Evolutionary conservation across 805 yeast genomes (phyloP).

Genomic region (Pichia occidentalis): DNA sequence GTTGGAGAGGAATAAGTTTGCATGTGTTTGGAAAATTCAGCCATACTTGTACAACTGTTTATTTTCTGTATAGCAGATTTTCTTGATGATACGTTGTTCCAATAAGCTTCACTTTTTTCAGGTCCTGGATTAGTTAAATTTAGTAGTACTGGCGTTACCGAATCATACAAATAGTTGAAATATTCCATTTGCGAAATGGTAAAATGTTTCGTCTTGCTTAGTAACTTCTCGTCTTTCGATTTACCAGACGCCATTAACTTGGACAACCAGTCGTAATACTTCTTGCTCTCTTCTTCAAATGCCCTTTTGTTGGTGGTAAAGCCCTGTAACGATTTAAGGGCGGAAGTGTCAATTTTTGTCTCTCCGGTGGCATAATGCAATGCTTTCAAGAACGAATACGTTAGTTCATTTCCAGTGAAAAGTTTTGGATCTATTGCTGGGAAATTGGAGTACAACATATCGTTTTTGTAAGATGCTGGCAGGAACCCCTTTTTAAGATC

Average conservation of each 20-base stretch:
- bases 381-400: slow-evolving; percentile 3
- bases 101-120: slow-evolving; percentile 2
- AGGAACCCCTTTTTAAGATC: slow-evolving; percentile 12
- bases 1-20: slow-evolving; percentile 25
- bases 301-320: slow-evolving; percentile 18
- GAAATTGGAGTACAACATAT: slow-evolving; percentile 4
- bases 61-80: slow-evolving; percentile 17
- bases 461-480: slow-evolving; percentile 3
- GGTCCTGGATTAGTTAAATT: slow-evolving; percentile 10
- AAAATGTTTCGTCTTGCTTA: slow-evolving; percentile 27
- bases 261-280: slow-evolving; percentile 32
- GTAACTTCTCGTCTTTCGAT: slow-evolving; percentile 29
- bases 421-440: neutral
- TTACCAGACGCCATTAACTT: slow-evolving; percentile 30
- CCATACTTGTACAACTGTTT: slow-evolving; percentile 17
- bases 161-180: slow-evolving; percentile 25
- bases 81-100: slow-evolving; percentile 17
- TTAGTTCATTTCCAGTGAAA: neutral
- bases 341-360: slow-evolving; percentile 4
- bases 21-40: slow-evolving; percentile 33
- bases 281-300: slow-evolving; percentile 34
- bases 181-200: slow-evolving; percentile 29
- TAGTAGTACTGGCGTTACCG: slow-evolving; percentile 16
- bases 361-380: slow-evolving; percentile 7
- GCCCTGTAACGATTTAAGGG: slow-evolving; percentile 4